Evolutionary conservation across 202 grass and related monocot species (phyloP), one percentile per base, ranked within the genome.

Genomic region (Setaria viridis): DNA sequence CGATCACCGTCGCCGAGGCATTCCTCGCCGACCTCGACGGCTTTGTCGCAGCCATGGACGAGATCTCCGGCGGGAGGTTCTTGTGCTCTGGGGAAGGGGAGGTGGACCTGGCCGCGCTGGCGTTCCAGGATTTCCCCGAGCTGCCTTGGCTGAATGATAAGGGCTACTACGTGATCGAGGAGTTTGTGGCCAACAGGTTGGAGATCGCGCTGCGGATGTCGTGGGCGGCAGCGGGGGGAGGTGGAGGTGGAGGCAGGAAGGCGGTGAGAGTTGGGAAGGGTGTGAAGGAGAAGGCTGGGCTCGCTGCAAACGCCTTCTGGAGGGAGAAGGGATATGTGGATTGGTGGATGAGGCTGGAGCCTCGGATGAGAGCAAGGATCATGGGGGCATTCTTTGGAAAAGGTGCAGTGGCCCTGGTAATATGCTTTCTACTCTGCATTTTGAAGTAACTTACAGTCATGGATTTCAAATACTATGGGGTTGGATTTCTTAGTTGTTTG

Each of bases 291-390:
- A 89, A 87, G 77, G 86, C 85, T 67, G 93, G 87, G 19, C 56
- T 94, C 30, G 91, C 97, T 14, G 85, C 93, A 5, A 89, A 92
- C 47, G 92, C 87, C 0, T 96, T 96, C 87, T 99, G 91, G 97
- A 99, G 97, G 90, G 94, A 94, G 77, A 99, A 96, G 70, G 97
- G 93, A 7, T 99, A 94, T 73, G 62, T 93, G 63, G 93, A 99
- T 83, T 99, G 97, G 97, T 99, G 97, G 97, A 81, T 81, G 79
- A 80, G 77, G 80, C 85, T 96, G 42, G 97, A 99, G 81, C 90
- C 80, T 11, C 86, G 76, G 77, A 73, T 90, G 8, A 90, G 92
- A 82, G 86, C 90, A 43, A 94, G 90, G 48, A 83, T 92, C 59
- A 54, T 88, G 5, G 86, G 88, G 20, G 88, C 87, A 21, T 99